These are phyloP conservation scores for Pleoardoris graminearum DNA, from an alignment of 2,329 filamentous ascomycete species.

Conservation along the genomic window DNA sequence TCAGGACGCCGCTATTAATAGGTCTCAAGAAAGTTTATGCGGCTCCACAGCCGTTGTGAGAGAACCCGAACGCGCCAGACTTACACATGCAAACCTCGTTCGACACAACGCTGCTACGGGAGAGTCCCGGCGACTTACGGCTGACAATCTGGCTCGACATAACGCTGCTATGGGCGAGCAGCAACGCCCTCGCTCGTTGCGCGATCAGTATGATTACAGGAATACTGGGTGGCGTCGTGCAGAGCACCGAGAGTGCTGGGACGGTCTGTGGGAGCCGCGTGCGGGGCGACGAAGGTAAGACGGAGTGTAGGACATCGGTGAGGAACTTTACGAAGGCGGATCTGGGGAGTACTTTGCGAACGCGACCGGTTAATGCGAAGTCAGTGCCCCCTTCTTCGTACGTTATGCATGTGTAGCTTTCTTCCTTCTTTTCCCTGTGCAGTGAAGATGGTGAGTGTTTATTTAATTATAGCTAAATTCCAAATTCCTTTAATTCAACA, in stretches of 20 bases:
- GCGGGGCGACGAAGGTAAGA: neutral
- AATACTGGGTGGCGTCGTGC: neutral
- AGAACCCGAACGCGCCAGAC: neutral
- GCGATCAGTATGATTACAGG: neutral
- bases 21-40: too few species aligned
- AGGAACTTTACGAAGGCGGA: too few species aligned
- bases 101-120: neutral
- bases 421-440: too few species aligned
- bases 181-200: neutral
- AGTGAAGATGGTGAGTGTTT: too few species aligned
- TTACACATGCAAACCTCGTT: neutral
- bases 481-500: too few species aligned
- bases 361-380: too few species aligned
- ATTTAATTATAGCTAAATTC: too few species aligned
- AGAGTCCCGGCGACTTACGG: neutral
- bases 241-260: neutral
- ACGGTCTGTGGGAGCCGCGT: neutral
- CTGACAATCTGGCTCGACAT: neutral
- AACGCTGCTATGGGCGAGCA: neutral
- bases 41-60: neutral
- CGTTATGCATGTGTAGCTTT: too few species aligned
- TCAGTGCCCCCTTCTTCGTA: too few species aligned
- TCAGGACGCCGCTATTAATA: neutral
- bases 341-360: too few species aligned
- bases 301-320: too few species aligned